Evolutionary conservation across 2,329 filamentous ascomycete species (phyloP).

Genomic region (Apiospora koreana): DNA sequence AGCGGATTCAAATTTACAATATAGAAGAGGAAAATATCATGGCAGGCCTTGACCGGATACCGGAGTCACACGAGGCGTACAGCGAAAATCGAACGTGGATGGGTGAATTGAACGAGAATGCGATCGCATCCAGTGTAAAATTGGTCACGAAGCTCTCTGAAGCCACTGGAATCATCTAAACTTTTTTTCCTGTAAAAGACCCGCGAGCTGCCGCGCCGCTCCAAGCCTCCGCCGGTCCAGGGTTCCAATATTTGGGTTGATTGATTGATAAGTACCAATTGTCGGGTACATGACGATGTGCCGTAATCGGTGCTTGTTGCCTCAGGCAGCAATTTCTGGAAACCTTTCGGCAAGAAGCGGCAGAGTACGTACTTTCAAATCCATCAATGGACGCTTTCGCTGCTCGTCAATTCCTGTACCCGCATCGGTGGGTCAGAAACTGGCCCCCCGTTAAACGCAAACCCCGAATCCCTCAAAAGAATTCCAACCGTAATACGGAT

Average conservation of each 20-base stretch:
- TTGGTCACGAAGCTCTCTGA: constrained; percentile 12
- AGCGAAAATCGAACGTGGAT: neutral
- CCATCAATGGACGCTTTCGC: neutral
- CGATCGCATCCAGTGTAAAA: neutral
- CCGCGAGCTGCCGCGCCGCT: constrained; percentile 7
- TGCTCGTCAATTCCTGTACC: neutral
- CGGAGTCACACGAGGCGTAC: constrained; percentile 3
- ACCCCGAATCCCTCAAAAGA: neutral
- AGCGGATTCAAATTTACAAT: too few species aligned
- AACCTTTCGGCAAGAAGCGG: neutral
- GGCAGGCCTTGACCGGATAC: constrained; percentile 1
- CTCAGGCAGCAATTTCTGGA: neutral
- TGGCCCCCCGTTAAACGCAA: neutral
- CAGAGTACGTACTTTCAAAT: neutral
- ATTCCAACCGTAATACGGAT: neutral
- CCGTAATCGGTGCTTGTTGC: neutral
- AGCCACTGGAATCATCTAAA: constrained; percentile 19
- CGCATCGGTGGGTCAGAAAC: neutral
- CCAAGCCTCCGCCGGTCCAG: neutral
- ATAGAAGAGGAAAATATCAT: neutral
- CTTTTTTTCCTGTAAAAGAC: constrained; percentile 10
- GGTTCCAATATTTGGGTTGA: neutral
- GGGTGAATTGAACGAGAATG: constrained; percentile 3
- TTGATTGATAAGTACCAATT: neutral
- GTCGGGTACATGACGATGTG: neutral